These are phyloP conservation scores for Hibiscus mutabilis DNA, from an alignment of 345 rosid genomes.

Conservation along the genomic window DNA sequence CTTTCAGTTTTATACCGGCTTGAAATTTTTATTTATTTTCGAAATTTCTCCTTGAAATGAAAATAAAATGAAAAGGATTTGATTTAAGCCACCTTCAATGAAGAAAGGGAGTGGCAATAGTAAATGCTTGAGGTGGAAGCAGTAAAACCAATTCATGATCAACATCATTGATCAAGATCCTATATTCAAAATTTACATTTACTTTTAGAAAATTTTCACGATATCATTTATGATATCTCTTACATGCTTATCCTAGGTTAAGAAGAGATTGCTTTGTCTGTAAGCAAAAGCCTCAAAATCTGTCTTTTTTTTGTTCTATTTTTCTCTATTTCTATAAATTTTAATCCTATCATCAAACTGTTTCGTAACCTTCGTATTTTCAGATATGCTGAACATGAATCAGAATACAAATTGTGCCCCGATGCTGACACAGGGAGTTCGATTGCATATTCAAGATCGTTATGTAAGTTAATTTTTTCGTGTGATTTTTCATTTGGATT, in stretches of 20 bases:
- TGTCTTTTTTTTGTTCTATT: background rate
- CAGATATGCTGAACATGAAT: constrained; percentile 23
- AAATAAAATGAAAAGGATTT: constrained; percentile 13
- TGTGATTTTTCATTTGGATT: constrained; percentile 6
- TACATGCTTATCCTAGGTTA: background rate
- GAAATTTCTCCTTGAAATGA: constrained; percentile 2
- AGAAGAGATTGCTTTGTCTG: background rate
- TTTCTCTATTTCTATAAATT: background rate
- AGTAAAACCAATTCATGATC: background rate
- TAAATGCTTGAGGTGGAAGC: background rate
- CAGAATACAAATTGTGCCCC: constrained; percentile 24
- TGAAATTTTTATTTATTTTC: background rate
- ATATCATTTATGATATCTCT: background rate
- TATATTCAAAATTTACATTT: background rate
- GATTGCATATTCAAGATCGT: constrained; percentile 45
- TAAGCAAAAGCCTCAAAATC: background rate
- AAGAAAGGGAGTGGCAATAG: background rate
- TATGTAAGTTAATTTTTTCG: constrained; percentile 32
- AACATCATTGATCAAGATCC: background rate
- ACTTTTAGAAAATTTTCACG: background rate
- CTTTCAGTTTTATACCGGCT: constrained; percentile 16
- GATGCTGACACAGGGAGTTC: constrained; percentile 43
- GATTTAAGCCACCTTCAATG: background rate
- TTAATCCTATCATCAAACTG: background rate
- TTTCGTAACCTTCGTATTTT: background rate